Evolutionary conservation across 768 basidiomycete species (phyloP), one percentile per base, ranked within the genome.

Genomic region (Boletus reticuloceps): DNA sequence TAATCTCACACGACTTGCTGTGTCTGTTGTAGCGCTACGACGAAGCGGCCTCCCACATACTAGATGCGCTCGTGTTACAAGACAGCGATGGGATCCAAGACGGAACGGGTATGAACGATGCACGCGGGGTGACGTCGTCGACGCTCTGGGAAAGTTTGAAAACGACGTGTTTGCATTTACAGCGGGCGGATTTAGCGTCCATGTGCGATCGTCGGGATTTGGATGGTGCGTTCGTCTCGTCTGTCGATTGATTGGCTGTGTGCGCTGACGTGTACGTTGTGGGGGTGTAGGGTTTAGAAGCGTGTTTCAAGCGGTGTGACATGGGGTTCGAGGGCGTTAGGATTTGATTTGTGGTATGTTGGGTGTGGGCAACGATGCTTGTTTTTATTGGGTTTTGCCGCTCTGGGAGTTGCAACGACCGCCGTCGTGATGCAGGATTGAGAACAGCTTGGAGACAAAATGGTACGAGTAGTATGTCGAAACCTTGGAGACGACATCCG

Each of bases 61-160:
- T 98, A 10, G 92, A 95, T 66, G 94, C 96, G 7, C 79, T 99
- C 3, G 79, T 88, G 38, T 75, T 98, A 25, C 97, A 99, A 70
- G 91, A 95, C 56, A 84, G 82, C 47, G 95, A 98, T 62, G 82
- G 85, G 10, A 78, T 86, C n/a, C 64, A 64, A n/a, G 79, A 83
- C 31, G 64, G 68, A 8, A 63, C 67, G 44, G 60, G 75, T 4
- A 63, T 70, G 56, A 79, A 80, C 49, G 78, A 82, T 49, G 75
- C 73, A 40, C 84, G 86, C 39, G 90, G 89, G 9, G 83, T 95
- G 44, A 88, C 86, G 3, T 87, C 89, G 25, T 79, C 79, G 17
- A 80, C 88, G 3, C 72, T 98, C 39, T 98, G 96, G 96, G 90
- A 93, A 49, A 91, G 88, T 64, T 72, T 98, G 60, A 86, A 85